Evolutionary conservation across 805 yeast species (phyloP).

Genomic region (Dipodascopsis uninucleata): DNA sequence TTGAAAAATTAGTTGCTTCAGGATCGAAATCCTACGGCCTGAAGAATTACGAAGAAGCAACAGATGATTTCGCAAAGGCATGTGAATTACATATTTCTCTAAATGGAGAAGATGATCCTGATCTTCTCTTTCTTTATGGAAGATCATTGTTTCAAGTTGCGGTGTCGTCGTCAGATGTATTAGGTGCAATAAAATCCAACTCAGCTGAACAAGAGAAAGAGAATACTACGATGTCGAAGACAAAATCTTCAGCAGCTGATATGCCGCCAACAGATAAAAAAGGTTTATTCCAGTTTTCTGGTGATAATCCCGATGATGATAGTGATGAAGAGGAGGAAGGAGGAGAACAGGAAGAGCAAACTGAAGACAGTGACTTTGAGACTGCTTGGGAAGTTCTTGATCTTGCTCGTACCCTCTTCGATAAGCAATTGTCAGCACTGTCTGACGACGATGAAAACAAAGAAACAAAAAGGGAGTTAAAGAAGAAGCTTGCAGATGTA

Average conservation of each 20-base stretch:
- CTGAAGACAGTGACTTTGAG: slow-evolving; percentile 69
- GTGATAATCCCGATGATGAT: slow-evolving; percentile 30
- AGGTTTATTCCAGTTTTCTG: slow-evolving; percentile 26
- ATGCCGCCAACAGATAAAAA: slow-evolving; percentile 24
- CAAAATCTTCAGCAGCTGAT: slow-evolving; percentile 32
- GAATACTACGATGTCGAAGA: slow-evolving; percentile 26
- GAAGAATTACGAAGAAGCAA: slow-evolving; percentile 65
- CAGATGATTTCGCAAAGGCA: slow-evolving; percentile 66
- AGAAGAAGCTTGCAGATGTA: slow-evolving; percentile 63
- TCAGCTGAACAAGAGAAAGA: slow-evolving; percentile 14
- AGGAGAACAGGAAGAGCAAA: slow-evolving; percentile 35
- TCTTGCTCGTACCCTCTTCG: slow-evolving; percentile 65
- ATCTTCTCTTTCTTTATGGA: slow-evolving; percentile 71
- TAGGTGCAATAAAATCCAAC: slow-evolving; percentile 49
- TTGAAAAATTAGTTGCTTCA: slow-evolving; percentile 49
- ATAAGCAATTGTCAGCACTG: slow-evolving; percentile 40
- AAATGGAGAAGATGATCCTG: slow-evolving; percentile 66
- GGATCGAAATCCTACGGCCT: slow-evolving; percentile 65
- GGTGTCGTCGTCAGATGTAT: slow-evolving; percentile 66
- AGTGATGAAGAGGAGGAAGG: slow-evolving; percentile 38
- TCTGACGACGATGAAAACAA: slow-evolving; percentile 26
- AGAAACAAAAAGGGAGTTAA: slow-evolving; percentile 36
- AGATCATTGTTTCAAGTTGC: slow-evolving; percentile 76
- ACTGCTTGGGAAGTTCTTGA: slow-evolving; percentile 85
- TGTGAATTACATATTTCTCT: slow-evolving; percentile 54